phyloP scores from a whole-genome alignment of 805 yeast species.

The Ogataea angusta region DNA sequence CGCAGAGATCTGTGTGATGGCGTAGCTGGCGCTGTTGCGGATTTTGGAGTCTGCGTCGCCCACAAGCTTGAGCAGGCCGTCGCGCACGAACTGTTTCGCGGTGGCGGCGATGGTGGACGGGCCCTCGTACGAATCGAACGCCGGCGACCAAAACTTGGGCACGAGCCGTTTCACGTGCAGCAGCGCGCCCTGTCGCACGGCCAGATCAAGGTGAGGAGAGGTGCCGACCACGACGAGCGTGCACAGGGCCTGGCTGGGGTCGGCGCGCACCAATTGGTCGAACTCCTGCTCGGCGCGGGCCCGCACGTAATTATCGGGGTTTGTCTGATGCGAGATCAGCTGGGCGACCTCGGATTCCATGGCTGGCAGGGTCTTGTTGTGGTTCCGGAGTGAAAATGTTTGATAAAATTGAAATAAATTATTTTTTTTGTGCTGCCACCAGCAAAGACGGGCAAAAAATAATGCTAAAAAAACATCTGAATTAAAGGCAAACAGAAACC shows the following conservation, averaged over 20 bases:
- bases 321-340: constrained; percentile 19
- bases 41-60: constrained; percentile 53
- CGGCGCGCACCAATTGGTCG: constrained; percentile 36
- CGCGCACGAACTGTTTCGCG: constrained; percentile 50
- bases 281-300: constrained; percentile 51
- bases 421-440: constrained; percentile 1
- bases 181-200: constrained; percentile 59
- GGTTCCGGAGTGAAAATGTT: no score
- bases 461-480: neutral
- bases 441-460: neutral
- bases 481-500: constrained; percentile 7
- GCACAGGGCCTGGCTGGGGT: constrained; percentile 48
- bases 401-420: no score
- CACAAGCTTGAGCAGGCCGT: constrained; percentile 46
- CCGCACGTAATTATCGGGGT: constrained; percentile 51
- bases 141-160: constrained; percentile 79
- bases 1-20: constrained; percentile 79
- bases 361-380: neutral
- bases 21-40: constrained; percentile 64
- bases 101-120: constrained; percentile 47
- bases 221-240: constrained; percentile 43
- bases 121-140: constrained; percentile 70
- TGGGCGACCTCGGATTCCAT: constrained; percentile 18
- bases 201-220: constrained; percentile 27
- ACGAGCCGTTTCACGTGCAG: constrained; percentile 66